Conservation (phyloP, 345 rosid species). For the Populus pruinosa region DNA sequence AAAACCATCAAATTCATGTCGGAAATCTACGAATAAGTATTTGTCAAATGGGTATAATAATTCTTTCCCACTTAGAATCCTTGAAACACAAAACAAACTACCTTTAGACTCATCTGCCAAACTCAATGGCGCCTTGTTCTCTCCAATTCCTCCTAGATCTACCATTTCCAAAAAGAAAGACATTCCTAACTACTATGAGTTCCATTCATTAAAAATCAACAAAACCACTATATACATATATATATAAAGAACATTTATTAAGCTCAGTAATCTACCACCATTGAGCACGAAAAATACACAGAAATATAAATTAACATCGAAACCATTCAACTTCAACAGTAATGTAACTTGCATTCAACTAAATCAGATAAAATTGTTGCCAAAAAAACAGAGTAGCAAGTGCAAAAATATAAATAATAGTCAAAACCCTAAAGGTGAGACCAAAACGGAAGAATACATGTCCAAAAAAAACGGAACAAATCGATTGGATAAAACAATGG, state of each 20-base stretch:
- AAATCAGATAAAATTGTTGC: neutral
- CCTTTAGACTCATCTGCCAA: conserved; percentile 48
- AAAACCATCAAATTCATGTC: neutral
- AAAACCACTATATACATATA: neutral
- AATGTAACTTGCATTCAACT: neutral
- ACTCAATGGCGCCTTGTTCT: conserved; percentile 33
- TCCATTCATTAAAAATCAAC: neutral
- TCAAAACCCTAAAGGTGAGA: neutral
- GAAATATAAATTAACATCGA: neutral
- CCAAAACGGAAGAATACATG: neutral
- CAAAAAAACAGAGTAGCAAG: neutral
- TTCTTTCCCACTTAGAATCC: no score
- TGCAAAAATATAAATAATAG: neutral
- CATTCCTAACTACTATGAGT: conserved; percentile 1
- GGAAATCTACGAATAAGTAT: neutral
- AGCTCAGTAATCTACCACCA: neutral
- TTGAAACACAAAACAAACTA: conserved; percentile 9
- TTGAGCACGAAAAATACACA: neutral
- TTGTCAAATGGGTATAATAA: neutral
- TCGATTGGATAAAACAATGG: neutral
- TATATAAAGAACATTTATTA: neutral
- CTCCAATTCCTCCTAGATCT: conserved; percentile 37
- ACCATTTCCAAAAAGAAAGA: neutral
- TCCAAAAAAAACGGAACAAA: neutral
- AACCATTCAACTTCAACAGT: neutral